Conservation (phyloP, 345 rosid genomes). For the Brassica napus region DNA sequence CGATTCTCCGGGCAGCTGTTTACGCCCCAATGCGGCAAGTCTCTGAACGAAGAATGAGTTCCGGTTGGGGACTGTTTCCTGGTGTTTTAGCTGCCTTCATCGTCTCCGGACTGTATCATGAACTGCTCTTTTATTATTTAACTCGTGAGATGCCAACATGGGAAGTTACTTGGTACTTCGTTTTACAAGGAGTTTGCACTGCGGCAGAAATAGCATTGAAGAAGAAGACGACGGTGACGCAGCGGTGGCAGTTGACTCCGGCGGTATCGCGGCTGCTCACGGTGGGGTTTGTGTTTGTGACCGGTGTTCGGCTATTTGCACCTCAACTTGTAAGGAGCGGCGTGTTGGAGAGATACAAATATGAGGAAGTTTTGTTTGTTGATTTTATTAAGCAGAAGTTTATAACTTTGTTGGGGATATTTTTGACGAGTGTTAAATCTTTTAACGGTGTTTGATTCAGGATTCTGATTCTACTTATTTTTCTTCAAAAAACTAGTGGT, state of each 20-base stretch:
- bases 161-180: slow-evolving; percentile 43
- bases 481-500: too few relatives aligned
- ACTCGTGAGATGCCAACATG: slow-evolving; percentile 38
- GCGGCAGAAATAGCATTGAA: slow-evolving; percentile 36
- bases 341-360: too few relatives aligned
- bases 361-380: too few relatives aligned
- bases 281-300: too few relatives aligned
- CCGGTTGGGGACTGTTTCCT: slow-evolving; percentile 17
- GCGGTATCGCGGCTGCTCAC: neutral
- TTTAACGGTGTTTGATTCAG: too few relatives aligned
- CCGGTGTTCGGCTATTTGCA: too few relatives aligned
- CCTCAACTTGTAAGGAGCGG: too few relatives aligned
- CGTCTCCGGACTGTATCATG: slow-evolving; percentile 45
- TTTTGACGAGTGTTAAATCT: too few relatives aligned
- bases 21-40: slow-evolving; percentile 39
- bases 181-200: slow-evolving; percentile 42
- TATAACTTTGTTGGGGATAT: too few relatives aligned
- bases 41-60: neutral
- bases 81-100: slow-evolving; percentile 34
- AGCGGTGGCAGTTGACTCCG: slow-evolving; percentile 26
- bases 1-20: slow-evolving; percentile 47
- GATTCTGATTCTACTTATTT: too few relatives aligned
- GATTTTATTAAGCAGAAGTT: too few relatives aligned
- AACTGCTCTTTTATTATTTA: slow-evolving; percentile 33
- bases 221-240: slow-evolving; percentile 19